These are phyloP conservation scores for Ophiosphaerella narmari DNA, from an alignment of 2,329 filamentous ascomycete genomes.

Conservation along the genomic window DNA sequence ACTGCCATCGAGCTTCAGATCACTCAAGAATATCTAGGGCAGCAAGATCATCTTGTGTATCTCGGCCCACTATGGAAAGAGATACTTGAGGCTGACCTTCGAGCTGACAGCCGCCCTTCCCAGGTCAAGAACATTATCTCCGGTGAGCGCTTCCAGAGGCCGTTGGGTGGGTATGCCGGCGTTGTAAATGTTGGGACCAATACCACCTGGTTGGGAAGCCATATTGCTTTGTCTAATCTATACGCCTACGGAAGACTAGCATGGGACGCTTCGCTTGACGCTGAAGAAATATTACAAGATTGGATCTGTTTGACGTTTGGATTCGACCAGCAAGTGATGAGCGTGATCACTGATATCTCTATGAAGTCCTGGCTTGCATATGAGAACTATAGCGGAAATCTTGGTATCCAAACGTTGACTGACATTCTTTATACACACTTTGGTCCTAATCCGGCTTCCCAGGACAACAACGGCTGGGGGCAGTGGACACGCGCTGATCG, in stretches of 20 bases:
- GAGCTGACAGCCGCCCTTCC: constrained; percentile 61
- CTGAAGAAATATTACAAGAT: constrained; percentile 60
- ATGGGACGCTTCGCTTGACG: constrained; percentile 62
- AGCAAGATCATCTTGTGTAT: constrained; percentile 72
- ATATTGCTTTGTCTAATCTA: constrained; percentile 68
- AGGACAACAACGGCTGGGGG: constrained; percentile 71
- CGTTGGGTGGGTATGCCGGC: constrained; percentile 65
- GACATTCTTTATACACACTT: constrained; percentile 71
- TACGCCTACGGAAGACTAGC: constrained; percentile 71
- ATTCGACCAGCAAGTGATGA: constrained; percentile 57
- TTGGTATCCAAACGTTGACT: constrained; percentile 70
- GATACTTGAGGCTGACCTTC: constrained; percentile 69
- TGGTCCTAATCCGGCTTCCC: constrained; percentile 68
- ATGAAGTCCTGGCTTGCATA: constrained; percentile 74
- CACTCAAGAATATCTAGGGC: constrained; percentile 72
- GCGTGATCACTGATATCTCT: constrained; percentile 65
- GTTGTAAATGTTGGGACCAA: constrained; percentile 71
- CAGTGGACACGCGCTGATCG: constrained; percentile 72
- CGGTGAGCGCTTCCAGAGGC: constrained; percentile 62
- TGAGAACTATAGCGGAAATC: constrained; percentile 71
- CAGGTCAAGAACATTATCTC: constrained; percentile 64
- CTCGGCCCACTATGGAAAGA: constrained; percentile 71
- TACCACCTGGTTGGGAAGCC: constrained; percentile 70
- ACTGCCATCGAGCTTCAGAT: constrained; percentile 69
- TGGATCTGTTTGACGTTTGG: constrained; percentile 73